Evolutionary conservation across 225 moss, liverwort and hornwort genomes (phyloP).

Genomic region (Marchantia paleacea): DNA sequence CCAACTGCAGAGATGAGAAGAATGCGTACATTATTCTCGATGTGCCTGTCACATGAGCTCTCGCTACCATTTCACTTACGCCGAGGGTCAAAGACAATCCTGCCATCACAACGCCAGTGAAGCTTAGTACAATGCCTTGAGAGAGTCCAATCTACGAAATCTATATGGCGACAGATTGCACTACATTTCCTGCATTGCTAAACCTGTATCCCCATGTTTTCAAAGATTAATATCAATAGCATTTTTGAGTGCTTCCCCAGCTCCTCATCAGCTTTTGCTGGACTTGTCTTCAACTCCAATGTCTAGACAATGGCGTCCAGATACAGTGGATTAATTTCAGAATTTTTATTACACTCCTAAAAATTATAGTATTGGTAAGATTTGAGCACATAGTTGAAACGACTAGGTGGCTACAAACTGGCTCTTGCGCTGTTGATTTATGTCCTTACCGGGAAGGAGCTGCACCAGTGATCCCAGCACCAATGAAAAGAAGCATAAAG

Average conservation of each 20-base stretch:
- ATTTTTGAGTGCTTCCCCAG: too few relatives aligned
- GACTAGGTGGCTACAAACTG: too few relatives aligned
- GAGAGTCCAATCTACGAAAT: background rate
- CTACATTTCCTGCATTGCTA: background rate
- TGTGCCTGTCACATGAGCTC: constrained; percentile 74
- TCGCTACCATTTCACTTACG: constrained; percentile 94
- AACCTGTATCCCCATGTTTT: background rate
- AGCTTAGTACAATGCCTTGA: too few relatives aligned
- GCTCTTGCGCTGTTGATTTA: background rate
- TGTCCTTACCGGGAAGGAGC: constrained; percentile 63
- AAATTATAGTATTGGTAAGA: too few relatives aligned
- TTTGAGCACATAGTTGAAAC: too few relatives aligned
- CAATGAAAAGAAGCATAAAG: constrained; percentile 69
- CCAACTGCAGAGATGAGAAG: constrained; percentile 84
- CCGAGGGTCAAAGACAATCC: constrained; percentile 77
- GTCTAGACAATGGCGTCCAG: too few relatives aligned
- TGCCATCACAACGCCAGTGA: constrained; percentile 17
- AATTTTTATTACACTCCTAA: background rate
- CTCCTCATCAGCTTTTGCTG: too few relatives aligned
- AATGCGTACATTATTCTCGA: constrained; percentile 71
- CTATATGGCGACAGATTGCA: too few relatives aligned
- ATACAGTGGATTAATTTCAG: too few relatives aligned
- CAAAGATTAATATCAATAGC: too few relatives aligned
- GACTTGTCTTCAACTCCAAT: too few relatives aligned
- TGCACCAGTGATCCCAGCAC: constrained; percentile 72